These are phyloP conservation scores for Penicillium sp. DNA, from an alignment of 2,329 filamentous ascomycete genomes.

Conservation along the genomic window DNA sequence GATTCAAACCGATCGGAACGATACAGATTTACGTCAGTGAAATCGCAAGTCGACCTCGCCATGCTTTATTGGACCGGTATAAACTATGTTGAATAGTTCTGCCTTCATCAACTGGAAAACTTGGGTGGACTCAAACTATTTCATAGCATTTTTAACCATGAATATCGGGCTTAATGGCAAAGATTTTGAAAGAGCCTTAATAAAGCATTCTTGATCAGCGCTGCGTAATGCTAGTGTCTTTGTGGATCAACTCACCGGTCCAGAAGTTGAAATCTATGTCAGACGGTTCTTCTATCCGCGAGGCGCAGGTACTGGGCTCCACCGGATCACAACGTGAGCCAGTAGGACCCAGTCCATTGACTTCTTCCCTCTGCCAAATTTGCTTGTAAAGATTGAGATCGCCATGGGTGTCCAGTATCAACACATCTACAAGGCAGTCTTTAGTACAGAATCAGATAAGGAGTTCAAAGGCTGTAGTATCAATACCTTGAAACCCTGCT, in stretches of 20 bases:
- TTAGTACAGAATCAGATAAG: no score
- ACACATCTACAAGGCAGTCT: no score
- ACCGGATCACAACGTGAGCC: neutral
- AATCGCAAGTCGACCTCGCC: no score
- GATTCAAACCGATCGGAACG: no score
- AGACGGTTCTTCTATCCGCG: neutral
- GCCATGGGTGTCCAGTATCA: neutral
- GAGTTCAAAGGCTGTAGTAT: no score
- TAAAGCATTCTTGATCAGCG: neutral
- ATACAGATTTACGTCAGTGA: no score
- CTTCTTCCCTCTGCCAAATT: neutral
- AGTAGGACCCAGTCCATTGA: neutral
- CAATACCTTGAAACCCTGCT: conserved; percentile 53
- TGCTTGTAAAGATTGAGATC: neutral
- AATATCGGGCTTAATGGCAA: neutral
- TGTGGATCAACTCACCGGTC: neutral
- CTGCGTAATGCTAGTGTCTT: neutral
- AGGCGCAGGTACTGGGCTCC: neutral
- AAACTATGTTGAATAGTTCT: neutral
- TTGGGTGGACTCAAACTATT: neutral
- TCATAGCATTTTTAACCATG: neutral
- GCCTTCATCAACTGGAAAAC: neutral
- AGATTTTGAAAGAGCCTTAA: neutral
- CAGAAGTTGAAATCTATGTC: neutral
- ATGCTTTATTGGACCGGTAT: no score